Conservation (phyloP, 2,329 filamentous ascomycete species). For the Epichloe coenophiala region DNA sequence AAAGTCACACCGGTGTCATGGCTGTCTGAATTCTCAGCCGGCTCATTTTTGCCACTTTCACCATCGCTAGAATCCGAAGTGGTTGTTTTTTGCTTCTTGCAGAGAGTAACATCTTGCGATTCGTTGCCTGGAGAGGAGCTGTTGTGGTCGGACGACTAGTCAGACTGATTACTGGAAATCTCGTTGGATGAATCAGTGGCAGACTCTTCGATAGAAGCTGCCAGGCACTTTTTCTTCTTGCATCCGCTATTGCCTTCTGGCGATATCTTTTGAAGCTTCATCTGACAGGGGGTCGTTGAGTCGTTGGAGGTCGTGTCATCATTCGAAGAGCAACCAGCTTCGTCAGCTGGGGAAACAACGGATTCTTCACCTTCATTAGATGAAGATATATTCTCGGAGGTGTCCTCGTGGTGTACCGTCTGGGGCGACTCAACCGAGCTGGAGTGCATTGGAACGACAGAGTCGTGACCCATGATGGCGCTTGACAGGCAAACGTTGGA, state of each 20-base stretch:
- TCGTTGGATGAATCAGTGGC: neutral
- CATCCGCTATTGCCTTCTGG: neutral
- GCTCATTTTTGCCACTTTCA: neutral
- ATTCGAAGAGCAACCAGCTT: neutral
- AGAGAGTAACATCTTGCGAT: neutral
- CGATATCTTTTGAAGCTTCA: neutral
- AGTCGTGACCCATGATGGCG: neutral
- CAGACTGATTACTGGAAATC: neutral
- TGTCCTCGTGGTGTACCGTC: neutral
- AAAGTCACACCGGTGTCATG: too few relatives aligned
- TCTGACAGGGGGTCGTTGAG: neutral
- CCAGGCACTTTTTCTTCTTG: neutral
- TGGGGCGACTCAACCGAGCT: neutral
- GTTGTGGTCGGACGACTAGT: slow-evolving; percentile 1
- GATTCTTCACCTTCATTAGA: too few relatives aligned
- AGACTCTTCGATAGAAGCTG: neutral
- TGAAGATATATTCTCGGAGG: neutral
- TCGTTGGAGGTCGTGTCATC: neutral
- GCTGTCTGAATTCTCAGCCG: neutral
- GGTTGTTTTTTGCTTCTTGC: neutral
- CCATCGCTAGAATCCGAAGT: neutral
- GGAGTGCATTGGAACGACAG: neutral
- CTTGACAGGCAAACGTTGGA: neutral
- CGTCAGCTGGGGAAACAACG: neutral
- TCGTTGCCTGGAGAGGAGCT: neutral